Conservation (phyloP, 225 moss, liverwort and hornwort species). For the Climacium dendroides region DNA sequence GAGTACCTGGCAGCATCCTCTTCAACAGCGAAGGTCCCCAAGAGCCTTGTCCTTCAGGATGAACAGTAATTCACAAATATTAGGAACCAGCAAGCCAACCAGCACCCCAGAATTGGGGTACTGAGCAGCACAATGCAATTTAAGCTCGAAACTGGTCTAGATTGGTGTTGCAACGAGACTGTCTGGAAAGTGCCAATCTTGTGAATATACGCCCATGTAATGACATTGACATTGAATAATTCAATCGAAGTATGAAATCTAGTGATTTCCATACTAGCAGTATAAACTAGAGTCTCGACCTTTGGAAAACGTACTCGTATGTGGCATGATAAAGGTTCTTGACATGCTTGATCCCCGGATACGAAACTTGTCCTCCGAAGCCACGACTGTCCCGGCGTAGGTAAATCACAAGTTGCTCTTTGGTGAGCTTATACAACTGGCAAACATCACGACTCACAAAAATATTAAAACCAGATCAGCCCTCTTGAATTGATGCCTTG, state of each 20-base stretch:
- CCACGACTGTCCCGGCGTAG: conserved; percentile 21
- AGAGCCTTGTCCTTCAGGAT: background rate
- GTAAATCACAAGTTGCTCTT: conserved; percentile 19
- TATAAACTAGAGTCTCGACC: background rate
- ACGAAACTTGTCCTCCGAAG: background rate
- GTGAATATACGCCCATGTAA: too few species aligned
- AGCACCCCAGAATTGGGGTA: too few species aligned
- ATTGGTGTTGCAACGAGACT: background rate
- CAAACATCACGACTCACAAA: background rate
- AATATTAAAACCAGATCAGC: too few species aligned
- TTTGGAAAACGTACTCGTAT: background rate
- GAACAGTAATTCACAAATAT: background rate
- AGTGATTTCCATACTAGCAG: background rate
- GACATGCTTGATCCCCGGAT: conserved; percentile 2
- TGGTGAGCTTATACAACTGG: conserved; percentile 13
- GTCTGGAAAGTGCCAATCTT: background rate
- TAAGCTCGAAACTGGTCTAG: too few species aligned
- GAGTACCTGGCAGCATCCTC: conserved; percentile 27
- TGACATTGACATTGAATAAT: too few species aligned
- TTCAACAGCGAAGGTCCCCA: background rate
- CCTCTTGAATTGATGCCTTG: background rate
- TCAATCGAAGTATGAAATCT: background rate
- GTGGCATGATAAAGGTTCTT: background rate
- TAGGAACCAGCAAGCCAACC: background rate
- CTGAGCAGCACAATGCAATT: background rate